These are phyloP conservation scores for Erodium maritimum DNA, from an alignment of 345 rosid species.

Conservation along the genomic window DNA sequence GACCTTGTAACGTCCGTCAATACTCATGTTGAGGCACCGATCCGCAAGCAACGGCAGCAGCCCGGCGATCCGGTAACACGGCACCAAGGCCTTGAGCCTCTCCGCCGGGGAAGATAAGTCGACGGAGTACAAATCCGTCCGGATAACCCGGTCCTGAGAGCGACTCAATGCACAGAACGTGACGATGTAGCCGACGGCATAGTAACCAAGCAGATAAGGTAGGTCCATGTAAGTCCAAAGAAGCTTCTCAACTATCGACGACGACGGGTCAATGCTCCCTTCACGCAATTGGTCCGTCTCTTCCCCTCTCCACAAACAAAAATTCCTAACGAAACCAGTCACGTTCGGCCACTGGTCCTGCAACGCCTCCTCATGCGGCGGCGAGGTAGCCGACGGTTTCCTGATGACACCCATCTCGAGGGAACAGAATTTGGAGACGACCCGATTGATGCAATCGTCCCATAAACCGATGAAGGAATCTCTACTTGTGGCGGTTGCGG, in stretches of 20 bases:
- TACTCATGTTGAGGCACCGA: conserved; percentile 29
- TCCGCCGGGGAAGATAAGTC: conserved; percentile 53
- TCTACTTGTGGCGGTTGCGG: conserved; percentile 38
- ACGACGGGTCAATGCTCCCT: conserved; percentile 49
- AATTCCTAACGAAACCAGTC: conserved; percentile 58
- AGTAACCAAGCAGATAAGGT: conserved; percentile 77
- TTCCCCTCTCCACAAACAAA: conserved; percentile 94
- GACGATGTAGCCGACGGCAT: conserved; percentile 62
- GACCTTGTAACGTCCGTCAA: conserved; percentile 14
- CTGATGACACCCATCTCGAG: conserved; percentile 43
- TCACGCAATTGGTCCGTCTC: conserved; percentile 58
- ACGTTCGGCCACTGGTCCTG: conserved; percentile 93
- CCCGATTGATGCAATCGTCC: conserved; percentile 78
- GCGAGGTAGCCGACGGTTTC: conserved; percentile 32
- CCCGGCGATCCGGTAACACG: conserved; percentile 76
- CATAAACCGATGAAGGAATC: conserved; percentile 81
- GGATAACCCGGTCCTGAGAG: conserved; percentile 47
- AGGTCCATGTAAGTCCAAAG: conserved; percentile 80
- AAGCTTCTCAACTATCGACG: conserved; percentile 58
- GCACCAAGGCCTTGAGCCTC: conserved; percentile 63
- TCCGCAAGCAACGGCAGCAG: conserved; percentile 64
- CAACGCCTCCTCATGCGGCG: conserved; percentile 15
- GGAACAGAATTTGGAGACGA: conserved; percentile 65
- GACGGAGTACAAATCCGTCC: conserved; percentile 61
- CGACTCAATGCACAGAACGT: conserved; percentile 71